Percentiles rank a stretch among this genome's conserved stretches.
phyloP scores from a whole-genome alignment of 208 protist species.

The Angomonas deanei region DNA sequence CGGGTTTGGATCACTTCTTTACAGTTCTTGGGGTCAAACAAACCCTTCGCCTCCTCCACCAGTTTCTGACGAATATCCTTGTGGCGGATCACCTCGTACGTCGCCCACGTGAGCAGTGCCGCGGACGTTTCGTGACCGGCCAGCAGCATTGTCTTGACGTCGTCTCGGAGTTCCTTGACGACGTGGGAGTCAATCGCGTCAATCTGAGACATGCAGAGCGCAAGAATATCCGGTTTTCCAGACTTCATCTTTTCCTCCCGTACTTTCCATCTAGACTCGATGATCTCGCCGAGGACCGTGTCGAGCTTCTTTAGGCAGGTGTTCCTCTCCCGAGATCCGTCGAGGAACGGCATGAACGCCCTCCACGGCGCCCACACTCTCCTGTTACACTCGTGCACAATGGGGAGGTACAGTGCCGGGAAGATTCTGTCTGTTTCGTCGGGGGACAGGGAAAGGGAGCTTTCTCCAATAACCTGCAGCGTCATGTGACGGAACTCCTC shows the following conservation, averaged over 20 bases:
- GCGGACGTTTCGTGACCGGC: conserved; percentile 88
- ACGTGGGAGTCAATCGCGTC: conserved; percentile 39
- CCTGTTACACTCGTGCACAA: conserved; percentile 88
- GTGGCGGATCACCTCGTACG: conserved; percentile 79
- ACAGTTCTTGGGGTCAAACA: conserved; percentile 74
- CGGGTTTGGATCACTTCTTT: conserved; percentile 42
- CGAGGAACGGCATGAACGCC: conserved; percentile 68
- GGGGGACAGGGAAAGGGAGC: conserved; percentile 62
- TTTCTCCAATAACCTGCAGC: conserved; percentile 85
- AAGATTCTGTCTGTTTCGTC: conserved; percentile 88
- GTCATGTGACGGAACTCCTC: conserved; percentile 91
- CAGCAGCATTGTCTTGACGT: conserved; percentile 89
- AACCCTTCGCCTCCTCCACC: conserved; percentile 44
- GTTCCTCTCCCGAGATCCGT: conserved; percentile 59
- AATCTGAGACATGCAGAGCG: conserved; percentile 83
- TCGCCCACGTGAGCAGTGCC: conserved; percentile 84
- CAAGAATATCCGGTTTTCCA: conserved; percentile 60
- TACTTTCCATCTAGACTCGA: conserved; percentile 58
- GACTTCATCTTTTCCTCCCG: conserved; percentile 24
- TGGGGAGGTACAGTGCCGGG: conserved; percentile 82
- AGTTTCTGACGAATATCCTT: conserved; percentile 52
- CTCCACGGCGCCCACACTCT: conserved; percentile 88
- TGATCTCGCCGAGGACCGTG: conserved; percentile 65
- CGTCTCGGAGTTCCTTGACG: conserved; percentile 70
- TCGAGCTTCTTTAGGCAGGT: conserved; percentile 73